Conservation (phyloP, 495 filamentous ascomycete genomes). For the Tuber aestivum region DNA sequence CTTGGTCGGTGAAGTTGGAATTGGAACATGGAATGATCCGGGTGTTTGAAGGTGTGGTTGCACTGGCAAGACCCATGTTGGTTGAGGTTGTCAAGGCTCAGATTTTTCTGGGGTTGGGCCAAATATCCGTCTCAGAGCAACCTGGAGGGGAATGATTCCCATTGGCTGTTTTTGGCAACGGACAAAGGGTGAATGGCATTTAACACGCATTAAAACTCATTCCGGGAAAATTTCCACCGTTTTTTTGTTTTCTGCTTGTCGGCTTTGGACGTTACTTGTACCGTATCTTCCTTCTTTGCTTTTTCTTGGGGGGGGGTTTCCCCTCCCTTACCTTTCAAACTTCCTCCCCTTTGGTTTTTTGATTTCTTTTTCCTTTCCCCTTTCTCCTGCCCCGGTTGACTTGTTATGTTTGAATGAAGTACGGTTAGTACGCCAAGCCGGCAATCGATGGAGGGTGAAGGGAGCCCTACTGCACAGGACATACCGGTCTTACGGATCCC, state of each 20-base stretch:
- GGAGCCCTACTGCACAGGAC: constrained; percentile 1
- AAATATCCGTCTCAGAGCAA: constrained; percentile 34
- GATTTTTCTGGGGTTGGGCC: constrained; percentile 26
- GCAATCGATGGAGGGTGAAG: constrained; percentile 8
- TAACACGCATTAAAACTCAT: constrained; percentile 16
- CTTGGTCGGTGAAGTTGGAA: constrained; percentile 20
- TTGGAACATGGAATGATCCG: constrained; percentile 32
- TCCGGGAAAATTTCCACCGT: constrained; percentile 30
- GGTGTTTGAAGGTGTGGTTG: constrained; percentile 31
- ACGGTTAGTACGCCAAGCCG: neutral
- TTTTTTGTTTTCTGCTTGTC: constrained; percentile 17
- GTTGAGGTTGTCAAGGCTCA: constrained; percentile 29
- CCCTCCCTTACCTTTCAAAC: too few species aligned
- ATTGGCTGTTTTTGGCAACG: constrained; percentile 19
- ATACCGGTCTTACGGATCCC: neutral
- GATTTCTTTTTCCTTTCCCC: constrained; percentile 20
- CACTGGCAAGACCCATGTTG: constrained; percentile 27
- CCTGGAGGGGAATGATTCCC: constrained; percentile 38
- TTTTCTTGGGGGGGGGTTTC: too few species aligned
- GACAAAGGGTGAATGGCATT: constrained; percentile 29
- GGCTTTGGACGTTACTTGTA: constrained; percentile 15
- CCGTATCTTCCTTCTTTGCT: constrained; percentile 17
- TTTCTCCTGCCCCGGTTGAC: neutral
- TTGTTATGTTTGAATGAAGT: neutral
- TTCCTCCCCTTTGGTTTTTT: constrained; percentile 11